Base-by-base conservation (phyloP, 805 yeast species). In the Candida alai region DNA sequence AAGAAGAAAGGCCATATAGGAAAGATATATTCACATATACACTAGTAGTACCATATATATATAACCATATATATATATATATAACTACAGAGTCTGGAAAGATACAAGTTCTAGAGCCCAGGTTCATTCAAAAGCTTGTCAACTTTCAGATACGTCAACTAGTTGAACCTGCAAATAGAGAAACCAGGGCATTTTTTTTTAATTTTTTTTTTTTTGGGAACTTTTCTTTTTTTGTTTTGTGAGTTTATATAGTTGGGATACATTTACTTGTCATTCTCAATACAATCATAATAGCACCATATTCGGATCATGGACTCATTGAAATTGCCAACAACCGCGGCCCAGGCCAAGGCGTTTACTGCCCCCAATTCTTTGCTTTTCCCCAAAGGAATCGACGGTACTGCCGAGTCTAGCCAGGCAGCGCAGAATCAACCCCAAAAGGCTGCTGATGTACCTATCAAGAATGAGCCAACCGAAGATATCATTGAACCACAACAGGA, bases 251-350 rank as follows among this genome's bases (percentile, higher is more conserved):
- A 29, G 24, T 44, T 37, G 60, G 64, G 71, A 65, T 60, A 62
- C 71, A 65, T 65, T 65, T 42, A 50, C 22, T 65, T 65, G 71
- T 63, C 42, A 43, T 49, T 61, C 68, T 58, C 64, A 44, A 12
- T 28, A 29, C 18, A 34, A 31, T 30, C 28, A 35, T 23, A 26
- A 23, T 8, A 36, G 25, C 30, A 32, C 38, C 35, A 18, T 24
- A 16, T 28, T 5, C 6, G 9, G 27, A 38, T 13, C 25, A 81
- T 82, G 88, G 87, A 82, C 52, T 77, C 88, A 30, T 68, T 82
- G 41, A 78, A 81, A 43, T 71, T 80, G 41, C 90, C 90, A 41
- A 79, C 83, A 14, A 82, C 84, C 13, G 86, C 89, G 9, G 84
- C 84, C 5, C 76, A 78, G 51, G 90, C 90, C 8, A 76, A 75